A percentile compares a stretch with the other conserved stretches of the same genome.
Conservation (phyloP, 768 basidiomycete genomes). For the Boletus rubroflammeus region DNA sequence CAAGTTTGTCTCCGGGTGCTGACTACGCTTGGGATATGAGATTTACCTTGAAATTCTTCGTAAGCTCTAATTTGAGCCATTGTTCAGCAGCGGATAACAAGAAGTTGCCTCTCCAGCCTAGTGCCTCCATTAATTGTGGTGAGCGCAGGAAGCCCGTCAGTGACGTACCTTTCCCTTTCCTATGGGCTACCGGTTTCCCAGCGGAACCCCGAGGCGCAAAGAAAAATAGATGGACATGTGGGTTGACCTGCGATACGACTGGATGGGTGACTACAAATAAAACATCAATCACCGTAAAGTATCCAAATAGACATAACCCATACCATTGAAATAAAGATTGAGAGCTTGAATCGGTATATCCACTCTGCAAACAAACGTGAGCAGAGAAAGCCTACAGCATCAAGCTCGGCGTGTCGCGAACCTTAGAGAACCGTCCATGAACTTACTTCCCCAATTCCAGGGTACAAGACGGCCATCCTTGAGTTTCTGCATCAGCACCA, state of each 20-base stretch:
- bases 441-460: constrained; percentile 93
- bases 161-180: constrained; percentile 77
- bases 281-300: neutral
- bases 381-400: neutral
- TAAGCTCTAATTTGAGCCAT: constrained; percentile 91
- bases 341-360: constrained; percentile 91
- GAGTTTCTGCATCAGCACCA: constrained; percentile 91
- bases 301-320: neutral
- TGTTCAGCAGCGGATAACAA: constrained; percentile 89
- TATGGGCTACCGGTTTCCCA: constrained; percentile 90
- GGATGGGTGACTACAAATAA: constrained; percentile 71
- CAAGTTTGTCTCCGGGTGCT: neutral
- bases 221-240: constrained; percentile 90
- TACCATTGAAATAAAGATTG: constrained; percentile 87
- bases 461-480: constrained; percentile 76
- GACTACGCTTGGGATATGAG: neutral
- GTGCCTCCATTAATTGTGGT: neutral
- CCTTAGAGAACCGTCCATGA: constrained; percentile 91
- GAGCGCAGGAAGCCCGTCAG: neutral
- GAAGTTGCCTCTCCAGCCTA: constrained; percentile 95
- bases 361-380: constrained; percentile 48
- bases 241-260: constrained; percentile 92
- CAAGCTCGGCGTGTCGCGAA: constrained; percentile 24
- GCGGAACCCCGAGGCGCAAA: constrained; percentile 87
- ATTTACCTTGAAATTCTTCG: constrained; percentile 87